A percentile compares a stretch with the other conserved stretches of the same genome.
Evolutionary conservation across 345 rosid species (phyloP).

Genomic region (Arabidopsis arenosa): DNA sequence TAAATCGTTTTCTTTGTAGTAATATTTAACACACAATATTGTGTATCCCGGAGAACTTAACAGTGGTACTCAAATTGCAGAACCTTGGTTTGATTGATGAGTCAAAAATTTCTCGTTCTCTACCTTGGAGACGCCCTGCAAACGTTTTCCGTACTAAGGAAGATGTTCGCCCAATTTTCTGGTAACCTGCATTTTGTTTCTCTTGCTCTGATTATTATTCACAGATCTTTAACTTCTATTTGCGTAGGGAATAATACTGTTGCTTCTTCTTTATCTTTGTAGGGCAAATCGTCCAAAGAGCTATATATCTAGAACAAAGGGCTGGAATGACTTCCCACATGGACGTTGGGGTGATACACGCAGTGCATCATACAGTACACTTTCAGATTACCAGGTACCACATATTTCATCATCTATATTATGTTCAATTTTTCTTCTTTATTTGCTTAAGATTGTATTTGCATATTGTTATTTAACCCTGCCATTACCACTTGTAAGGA

Average conservation of each 20-base stretch:
- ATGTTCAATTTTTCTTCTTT: not conserved
- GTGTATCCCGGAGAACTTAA: conserved; percentile 37
- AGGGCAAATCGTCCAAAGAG: conserved; percentile 99
- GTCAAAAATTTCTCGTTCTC: conserved; percentile 71
- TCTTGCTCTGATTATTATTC: conserved; percentile 26
- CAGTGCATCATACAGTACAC: conserved; percentile 87
- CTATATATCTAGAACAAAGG: conserved; percentile 83
- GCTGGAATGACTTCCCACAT: conserved; percentile 91
- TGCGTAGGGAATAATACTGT: conserved; percentile 16
- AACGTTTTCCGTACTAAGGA: conserved; percentile 89
- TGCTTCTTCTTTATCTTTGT: conserved; percentile 40
- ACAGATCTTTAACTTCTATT: conserved; percentile 1
- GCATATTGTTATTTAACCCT: not conserved
- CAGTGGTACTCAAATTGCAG: conserved; percentile 51
- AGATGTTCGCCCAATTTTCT: conserved; percentile 96
- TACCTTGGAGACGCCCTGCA: conserved; percentile 96
- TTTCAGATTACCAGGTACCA: conserved; percentile 83
- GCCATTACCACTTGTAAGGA: not conserved
- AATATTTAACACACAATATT: not conserved
- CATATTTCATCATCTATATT: not conserved
- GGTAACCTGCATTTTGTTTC: conserved; percentile 55
- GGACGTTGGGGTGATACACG: conserved; percentile 96
- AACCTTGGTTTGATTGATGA: conserved; percentile 96
- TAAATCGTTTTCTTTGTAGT: not conserved
- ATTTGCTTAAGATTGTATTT: not conserved